Base-by-base conservation (phyloP, 1,284 basidiomycete genomes). In the Peniophora sp. region DNA sequence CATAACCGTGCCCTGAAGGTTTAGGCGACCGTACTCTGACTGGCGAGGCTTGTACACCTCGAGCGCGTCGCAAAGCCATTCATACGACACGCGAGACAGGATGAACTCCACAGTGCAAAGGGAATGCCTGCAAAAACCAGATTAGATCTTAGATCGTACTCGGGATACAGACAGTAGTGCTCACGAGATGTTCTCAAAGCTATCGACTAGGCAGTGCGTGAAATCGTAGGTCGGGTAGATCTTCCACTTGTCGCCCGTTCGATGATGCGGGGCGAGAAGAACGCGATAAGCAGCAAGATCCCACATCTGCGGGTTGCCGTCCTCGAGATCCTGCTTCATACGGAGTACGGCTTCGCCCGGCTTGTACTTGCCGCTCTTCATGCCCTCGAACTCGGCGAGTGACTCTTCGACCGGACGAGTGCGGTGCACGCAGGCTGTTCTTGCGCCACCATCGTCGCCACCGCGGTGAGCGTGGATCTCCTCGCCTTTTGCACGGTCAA, bases 241-340 rank as follows among this genome's bases (percentile, higher is more conserved):
- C 62, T 76, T 91, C 97, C 97, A 99, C 61, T 88, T 89, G 66
- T 87, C 83, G 23, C 85, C 85, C 0, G 97, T 99, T 25, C 97
- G 84, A 66, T 99, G 96, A 69, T 99, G 97, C 38, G 90, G 82
- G 5, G 92, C 83, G 50, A 89, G 79, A 53, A 99, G 78, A 43
- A 98, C 92, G 34, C 97, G 86, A 66, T 99, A 99, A 16, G 96
- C 96, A 46, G 97, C 92, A 52, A 97, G 70, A 70, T 99, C 97
- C 97, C 97, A 99, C 96, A 99, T 98, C 71, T 96, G 94, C 22
- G 97, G 96, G 69, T 99, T 99, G 11, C 90, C 89, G 55, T 92
- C 90, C 49, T 83, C 77, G 36, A 99, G 71, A 65, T 99, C 92
- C 73, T 96, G 92, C 73, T 99, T 99, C 97, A 99, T 99, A 45